phyloP scores from a whole-genome alignment of 148 eudicot genomes.

The Linanthus parryae region DNA sequence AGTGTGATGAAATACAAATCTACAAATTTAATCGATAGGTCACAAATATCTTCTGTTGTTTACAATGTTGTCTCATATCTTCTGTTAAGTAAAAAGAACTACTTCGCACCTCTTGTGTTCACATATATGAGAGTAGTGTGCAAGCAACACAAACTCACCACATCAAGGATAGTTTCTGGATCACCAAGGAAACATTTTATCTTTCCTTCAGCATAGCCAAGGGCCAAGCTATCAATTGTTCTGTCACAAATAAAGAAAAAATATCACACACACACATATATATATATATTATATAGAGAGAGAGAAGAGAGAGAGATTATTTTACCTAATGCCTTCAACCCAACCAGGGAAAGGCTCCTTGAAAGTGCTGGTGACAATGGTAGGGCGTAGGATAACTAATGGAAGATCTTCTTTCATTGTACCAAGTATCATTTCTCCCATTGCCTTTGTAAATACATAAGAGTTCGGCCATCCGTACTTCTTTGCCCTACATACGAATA shows the following conservation, averaged over 20 bases:
- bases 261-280: neutral
- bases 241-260: constrained; percentile 12
- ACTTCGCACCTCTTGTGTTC: too few species aligned
- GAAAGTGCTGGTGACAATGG: constrained; percentile 72
- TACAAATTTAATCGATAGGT: neutral
- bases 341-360: constrained; percentile 92
- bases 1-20: neutral
- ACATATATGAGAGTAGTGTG: too few species aligned
- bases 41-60: neutral
- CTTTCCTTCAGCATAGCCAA: constrained; percentile 68
- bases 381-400: constrained; percentile 77
- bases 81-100: neutral
- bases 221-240: constrained; percentile 56
- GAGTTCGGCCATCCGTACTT: constrained; percentile 91
- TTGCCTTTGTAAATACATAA: constrained; percentile 87
- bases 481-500: constrained; percentile 57
- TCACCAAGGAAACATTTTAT: constrained; percentile 47
- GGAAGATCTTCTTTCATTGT: constrained; percentile 50
- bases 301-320: neutral
- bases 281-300: neutral
- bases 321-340: constrained; percentile 84
- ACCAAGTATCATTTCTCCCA: constrained; percentile 80
- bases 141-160: constrained; percentile 26
- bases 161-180: constrained; percentile 30
- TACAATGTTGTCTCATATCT: too few species aligned